Evolutionary conservation across 2,329 filamentous ascomycete species (phyloP).

Genomic region (Ophiocordyceps sinensis): DNA sequence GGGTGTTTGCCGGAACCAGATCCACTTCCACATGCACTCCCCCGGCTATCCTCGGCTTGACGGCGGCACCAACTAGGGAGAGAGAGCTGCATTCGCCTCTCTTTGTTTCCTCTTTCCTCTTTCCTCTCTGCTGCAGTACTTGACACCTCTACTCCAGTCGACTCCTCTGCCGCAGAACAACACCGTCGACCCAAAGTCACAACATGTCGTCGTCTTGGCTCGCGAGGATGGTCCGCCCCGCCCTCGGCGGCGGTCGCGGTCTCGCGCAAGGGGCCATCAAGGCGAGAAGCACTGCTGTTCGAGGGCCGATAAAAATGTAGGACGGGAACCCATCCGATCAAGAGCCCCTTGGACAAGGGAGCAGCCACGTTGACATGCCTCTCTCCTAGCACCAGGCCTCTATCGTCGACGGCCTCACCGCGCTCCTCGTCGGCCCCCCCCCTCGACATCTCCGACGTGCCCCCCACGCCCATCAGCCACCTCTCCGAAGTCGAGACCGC

Average conservation of each 20-base stretch:
- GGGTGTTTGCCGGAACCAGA: conserved; percentile 1
- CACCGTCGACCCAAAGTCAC: not conserved
- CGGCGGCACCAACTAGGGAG: not conserved
- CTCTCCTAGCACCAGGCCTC: conserved; percentile 23
- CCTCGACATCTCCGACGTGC: conserved; percentile 57
- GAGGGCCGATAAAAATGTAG: not conserved
- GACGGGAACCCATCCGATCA: not conserved
- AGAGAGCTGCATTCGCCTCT: no score
- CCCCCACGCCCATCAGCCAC: conserved; percentile 85
- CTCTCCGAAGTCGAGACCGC: conserved; percentile 78
- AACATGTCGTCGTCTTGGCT: conserved; percentile 28
- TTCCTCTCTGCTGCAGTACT: no score
- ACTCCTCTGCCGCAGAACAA: no score
- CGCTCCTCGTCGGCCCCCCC: conserved; percentile 21
- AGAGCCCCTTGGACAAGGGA: no score
- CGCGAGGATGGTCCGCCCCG: conserved; percentile 35
- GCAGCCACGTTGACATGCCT: not conserved
- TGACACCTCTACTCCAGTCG: no score
- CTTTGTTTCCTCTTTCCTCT: no score
- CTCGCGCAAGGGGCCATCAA: conserved; percentile 11
- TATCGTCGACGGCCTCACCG: conserved; percentile 45
- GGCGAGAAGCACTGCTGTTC: not conserved
- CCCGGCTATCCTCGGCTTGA: conserved; percentile 12
- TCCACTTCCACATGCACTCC: not conserved
- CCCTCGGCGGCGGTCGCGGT: conserved; percentile 25